phyloP scores from a whole-genome alignment of 1,139 yeast species.

The Suhomyces coccinellae region DNA sequence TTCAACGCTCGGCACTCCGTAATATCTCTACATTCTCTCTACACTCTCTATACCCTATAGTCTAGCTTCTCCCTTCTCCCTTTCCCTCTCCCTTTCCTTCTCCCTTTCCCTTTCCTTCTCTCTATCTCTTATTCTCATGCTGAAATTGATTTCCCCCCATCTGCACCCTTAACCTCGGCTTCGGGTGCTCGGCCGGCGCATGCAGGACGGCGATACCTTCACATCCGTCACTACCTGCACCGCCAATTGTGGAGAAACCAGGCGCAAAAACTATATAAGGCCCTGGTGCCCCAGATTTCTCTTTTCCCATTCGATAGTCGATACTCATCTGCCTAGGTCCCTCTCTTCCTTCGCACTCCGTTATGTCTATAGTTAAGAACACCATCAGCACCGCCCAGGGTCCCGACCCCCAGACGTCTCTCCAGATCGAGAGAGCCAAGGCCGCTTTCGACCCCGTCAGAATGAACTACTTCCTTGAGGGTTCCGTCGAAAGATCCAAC shows the following conservation, averaged over 20 bases:
- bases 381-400: constrained; percentile 22
- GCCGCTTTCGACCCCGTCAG: constrained; percentile 31
- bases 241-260: constrained; percentile 2
- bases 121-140: not conserved
- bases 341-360: too few relatives aligned
- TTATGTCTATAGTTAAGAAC: constrained; percentile 16
- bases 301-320: not conserved
- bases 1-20: too few relatives aligned
- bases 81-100: not conserved
- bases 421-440: constrained; percentile 36
- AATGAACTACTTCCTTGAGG: constrained; percentile 47
- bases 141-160: not conserved
- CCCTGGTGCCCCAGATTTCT: not conserved
- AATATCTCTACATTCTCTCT: too few relatives aligned
- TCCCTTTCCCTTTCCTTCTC: not conserved
- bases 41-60: not conserved
- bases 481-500: constrained; percentile 35
- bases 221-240: not conserved
- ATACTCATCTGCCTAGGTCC: not conserved
- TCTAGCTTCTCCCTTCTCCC: not conserved
- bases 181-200: constrained; percentile 1
- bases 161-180: not conserved
- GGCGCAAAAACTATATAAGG: constrained; percentile 8
- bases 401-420: constrained; percentile 39
- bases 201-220: not conserved